Percentiles rank a stretch among this genome's conserved stretches.
Conservation (phyloP, 768 basidiomycete genomes). For the Suillus brevipes region DNA sequence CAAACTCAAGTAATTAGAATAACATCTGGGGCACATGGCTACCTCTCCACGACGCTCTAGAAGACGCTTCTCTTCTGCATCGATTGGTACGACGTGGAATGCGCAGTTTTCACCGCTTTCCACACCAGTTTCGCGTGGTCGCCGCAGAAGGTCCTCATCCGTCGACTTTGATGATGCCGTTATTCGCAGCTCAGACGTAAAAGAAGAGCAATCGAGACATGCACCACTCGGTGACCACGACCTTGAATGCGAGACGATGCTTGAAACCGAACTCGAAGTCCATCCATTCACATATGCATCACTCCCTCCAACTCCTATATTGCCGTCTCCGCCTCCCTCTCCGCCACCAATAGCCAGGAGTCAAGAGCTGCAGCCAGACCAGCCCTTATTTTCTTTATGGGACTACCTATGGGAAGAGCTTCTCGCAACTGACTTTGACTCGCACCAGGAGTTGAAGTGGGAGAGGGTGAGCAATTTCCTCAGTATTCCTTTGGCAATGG, state of each 20-base stretch:
- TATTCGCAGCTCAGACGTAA: constrained; percentile 2
- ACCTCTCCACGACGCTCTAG: constrained; percentile 33
- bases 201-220: background rate
- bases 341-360: constrained; percentile 22
- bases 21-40: constrained; percentile 22
- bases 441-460: constrained; percentile 92
- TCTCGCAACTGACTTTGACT: constrained; percentile 90
- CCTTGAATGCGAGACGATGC: constrained; percentile 10
- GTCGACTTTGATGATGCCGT: constrained; percentile 7
- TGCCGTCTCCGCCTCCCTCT: constrained; percentile 42
- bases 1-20: background rate
- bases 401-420: constrained; percentile 89
- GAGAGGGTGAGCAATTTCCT: constrained; percentile 96
- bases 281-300: constrained; percentile 65
- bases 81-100: constrained; percentile 26
- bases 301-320: constrained; percentile 71
- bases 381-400: constrained; percentile 80
- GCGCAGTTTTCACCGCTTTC: constrained; percentile 14
- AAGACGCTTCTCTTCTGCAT: constrained; percentile 34
- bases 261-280: constrained; percentile 12
- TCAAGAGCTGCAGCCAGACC: constrained; percentile 21
- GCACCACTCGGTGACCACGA: background rate
- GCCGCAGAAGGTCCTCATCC: constrained; percentile 17
- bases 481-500: constrained; percentile 87
- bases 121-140: constrained; percentile 17